Conservation (phyloP, 2,329 filamentous ascomycete species). For the Hypoxylon sp. region DNA sequence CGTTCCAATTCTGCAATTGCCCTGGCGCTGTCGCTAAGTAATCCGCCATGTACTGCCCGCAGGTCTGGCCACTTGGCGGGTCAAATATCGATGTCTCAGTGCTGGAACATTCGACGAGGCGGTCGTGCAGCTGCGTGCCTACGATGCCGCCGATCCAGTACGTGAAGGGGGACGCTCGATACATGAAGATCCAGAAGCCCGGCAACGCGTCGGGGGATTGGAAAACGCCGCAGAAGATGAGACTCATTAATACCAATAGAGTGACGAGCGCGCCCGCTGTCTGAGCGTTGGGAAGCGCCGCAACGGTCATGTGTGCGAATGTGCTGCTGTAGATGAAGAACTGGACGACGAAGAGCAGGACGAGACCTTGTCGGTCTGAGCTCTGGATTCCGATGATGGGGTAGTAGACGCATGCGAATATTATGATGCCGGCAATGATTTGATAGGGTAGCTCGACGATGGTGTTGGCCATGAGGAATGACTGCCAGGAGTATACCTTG, state of each 20-base stretch:
- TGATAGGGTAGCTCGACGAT: slow-evolving; percentile 17
- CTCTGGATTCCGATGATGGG: slow-evolving; percentile 14
- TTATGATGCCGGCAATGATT: slow-evolving; percentile 12
- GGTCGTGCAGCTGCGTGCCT: slow-evolving; percentile 11
- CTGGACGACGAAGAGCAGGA: slow-evolving; percentile 17
- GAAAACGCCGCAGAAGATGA: slow-evolving; percentile 24
- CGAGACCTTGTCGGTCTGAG: slow-evolving; percentile 10
- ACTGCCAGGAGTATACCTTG: slow-evolving; percentile 18
- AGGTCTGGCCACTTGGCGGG: slow-evolving; percentile 4
- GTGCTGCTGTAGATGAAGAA: slow-evolving; percentile 21
- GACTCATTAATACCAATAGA: slow-evolving; percentile 1
- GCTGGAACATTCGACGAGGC: slow-evolving; percentile 1
- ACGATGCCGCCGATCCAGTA: slow-evolving; percentile 23
- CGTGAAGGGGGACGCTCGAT: slow-evolving; percentile 8
- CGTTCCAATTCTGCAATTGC: slow-evolving; percentile 1
- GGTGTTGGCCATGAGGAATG: slow-evolving; percentile 21
- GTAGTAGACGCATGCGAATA: slow-evolving; percentile 19
- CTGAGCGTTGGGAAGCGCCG: slow-evolving; percentile 12
- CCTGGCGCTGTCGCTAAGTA: neutral
- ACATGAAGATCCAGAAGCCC: slow-evolving; percentile 24
- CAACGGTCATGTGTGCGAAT: slow-evolving; percentile 19
- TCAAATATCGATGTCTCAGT: slow-evolving; percentile 8
- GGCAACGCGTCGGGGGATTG: slow-evolving; percentile 7
- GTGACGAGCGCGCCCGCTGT: slow-evolving; percentile 17
- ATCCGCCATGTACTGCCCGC: neutral